These are phyloP conservation scores for Dactylorhiza incarnata DNA, from an alignment of 106 monocot genomes.

Conservation along the genomic window DNA sequence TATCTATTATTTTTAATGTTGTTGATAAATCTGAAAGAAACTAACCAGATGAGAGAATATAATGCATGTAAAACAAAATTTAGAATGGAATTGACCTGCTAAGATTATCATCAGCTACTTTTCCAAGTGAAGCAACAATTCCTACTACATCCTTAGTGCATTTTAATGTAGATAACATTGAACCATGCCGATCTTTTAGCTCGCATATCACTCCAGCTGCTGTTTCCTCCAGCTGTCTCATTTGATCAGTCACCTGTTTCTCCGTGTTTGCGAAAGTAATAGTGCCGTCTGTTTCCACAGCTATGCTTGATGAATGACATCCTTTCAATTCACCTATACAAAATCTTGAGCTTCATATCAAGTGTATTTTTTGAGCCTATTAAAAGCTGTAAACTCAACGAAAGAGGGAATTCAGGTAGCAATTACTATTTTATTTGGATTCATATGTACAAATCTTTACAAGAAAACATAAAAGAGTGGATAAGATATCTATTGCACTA, in stretches of 20 bases:
- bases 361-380: neutral
- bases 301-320: slow-evolving; percentile 23
- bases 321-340: slow-evolving; percentile 42
- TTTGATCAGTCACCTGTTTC: slow-evolving; percentile 33
- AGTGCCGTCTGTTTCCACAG: slow-evolving; percentile 11
- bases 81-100: slow-evolving; percentile 43
- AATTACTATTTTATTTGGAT: neutral
- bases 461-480: neutral
- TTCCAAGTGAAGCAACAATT: slow-evolving; percentile 67
- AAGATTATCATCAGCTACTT: slow-evolving; percentile 67
- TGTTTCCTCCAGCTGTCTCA: slow-evolving; percentile 41
- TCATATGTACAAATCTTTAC: neutral
- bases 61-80: neutral
- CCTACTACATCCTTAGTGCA: slow-evolving; percentile 70
- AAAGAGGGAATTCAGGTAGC: neutral
- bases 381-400: neutral
- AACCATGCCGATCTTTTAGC: slow-evolving; percentile 30
- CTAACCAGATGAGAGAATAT: neutral
- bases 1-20: neutral
- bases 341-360: neutral
- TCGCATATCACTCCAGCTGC: slow-evolving; percentile 71
- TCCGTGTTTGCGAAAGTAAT: slow-evolving; percentile 22
- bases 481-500: slow-evolving; percentile 1
- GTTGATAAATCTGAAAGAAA: neutral
- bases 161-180: slow-evolving; percentile 31